These are phyloP conservation scores for Coemansia sp. DNA, from an alignment of 371 early-diverging fungal species.

Conservation along the genomic window DNA sequence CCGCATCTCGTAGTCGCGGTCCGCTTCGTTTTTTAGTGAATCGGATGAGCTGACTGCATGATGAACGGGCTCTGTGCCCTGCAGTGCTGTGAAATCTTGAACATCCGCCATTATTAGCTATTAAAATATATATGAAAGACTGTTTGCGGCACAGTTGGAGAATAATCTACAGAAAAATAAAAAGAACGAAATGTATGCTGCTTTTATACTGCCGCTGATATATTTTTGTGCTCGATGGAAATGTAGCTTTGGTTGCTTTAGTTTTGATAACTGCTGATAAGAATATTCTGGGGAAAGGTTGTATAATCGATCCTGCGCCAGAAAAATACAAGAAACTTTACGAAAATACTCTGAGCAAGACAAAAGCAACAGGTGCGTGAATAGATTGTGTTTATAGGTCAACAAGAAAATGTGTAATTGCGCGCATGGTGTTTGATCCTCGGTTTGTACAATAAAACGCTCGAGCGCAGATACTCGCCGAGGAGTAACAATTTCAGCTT, in stretches of 20 bases:
- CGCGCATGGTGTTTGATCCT: too few species aligned
- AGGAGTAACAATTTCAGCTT: neutral
- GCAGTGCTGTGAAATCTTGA: slow-evolving; percentile 8
- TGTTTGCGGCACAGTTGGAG: neutral
- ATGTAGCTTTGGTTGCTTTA: neutral
- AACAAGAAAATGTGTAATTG: too few species aligned
- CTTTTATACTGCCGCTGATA: neutral
- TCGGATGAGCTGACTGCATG: neutral
- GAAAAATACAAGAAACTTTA: neutral
- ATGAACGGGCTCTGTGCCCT: neutral
- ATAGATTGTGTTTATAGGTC: slow-evolving; percentile 1
- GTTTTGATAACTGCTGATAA: neutral
- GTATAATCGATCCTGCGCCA: neutral
- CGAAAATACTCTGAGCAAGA: neutral
- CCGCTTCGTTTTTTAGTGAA: neutral
- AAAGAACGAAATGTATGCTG: neutral
- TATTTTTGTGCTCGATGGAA: too few species aligned
- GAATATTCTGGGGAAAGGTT: neutral
- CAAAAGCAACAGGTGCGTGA: neutral
- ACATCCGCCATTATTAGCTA: neutral
- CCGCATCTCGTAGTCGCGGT: slow-evolving; percentile 23
- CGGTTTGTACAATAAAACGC: neutral
- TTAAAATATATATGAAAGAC: neutral
- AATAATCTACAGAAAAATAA: neutral
- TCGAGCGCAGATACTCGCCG: neutral